Evolutionary conservation across 345 rosid genomes (phyloP).

Genomic region (Murraya paniculata): DNA sequence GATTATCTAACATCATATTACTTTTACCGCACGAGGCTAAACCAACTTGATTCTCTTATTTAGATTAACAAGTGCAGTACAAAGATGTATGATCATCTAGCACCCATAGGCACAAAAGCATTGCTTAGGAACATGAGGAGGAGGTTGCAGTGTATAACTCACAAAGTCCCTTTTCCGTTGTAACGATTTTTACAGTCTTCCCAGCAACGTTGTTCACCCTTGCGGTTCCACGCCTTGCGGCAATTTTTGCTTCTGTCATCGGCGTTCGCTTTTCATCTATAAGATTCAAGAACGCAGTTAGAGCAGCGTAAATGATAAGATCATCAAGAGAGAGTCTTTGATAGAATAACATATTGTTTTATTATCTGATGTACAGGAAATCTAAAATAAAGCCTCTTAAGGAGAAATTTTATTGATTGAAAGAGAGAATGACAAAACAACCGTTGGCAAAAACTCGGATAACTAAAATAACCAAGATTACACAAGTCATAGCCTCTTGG

Average conservation of each 20-base stretch:
- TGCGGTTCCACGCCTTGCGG: slow-evolving; percentile 37
- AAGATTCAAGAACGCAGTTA: background rate
- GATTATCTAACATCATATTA: too few species aligned
- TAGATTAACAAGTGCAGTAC: background rate
- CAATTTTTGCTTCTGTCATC: slow-evolving; percentile 27
- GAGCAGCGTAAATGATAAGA: background rate
- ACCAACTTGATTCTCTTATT: background rate
- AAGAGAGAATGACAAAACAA: too few species aligned
- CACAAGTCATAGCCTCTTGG: too few species aligned
- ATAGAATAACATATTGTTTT: too few species aligned
- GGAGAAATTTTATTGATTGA: too few species aligned
- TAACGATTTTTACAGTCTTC: slow-evolving; percentile 28
- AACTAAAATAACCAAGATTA: too few species aligned
- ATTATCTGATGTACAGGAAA: too few species aligned
- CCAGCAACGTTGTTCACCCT: slow-evolving; percentile 29
- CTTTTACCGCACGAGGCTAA: too few species aligned
- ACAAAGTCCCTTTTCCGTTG: slow-evolving; percentile 28
- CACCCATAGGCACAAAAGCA: slow-evolving; percentile 35
- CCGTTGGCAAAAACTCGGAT: too few species aligned
- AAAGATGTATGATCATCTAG: too few species aligned
- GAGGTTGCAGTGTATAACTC: slow-evolving; percentile 31
- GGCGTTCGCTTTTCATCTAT: slow-evolving; percentile 5
- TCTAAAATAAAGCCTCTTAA: too few species aligned
- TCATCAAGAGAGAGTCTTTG: too few species aligned
- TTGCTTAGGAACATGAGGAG: slow-evolving; percentile 33